phyloP scores from a whole-genome alignment of 352 stramenopile genomes.

The Globisporangium iwayamae region DNA sequence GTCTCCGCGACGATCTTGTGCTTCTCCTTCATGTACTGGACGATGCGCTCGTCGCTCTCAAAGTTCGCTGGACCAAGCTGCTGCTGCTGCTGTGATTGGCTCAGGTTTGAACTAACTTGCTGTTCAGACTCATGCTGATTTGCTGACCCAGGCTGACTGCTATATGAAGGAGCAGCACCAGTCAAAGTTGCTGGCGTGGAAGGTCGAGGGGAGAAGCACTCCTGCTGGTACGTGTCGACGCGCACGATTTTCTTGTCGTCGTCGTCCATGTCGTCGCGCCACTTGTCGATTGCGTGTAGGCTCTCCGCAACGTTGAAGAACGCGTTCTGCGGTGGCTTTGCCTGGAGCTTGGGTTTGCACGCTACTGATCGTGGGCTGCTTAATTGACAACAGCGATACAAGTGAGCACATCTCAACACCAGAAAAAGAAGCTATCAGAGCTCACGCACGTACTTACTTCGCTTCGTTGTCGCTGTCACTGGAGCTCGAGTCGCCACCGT shows the following conservation, averaged over 20 bases:
- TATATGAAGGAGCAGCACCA: background rate
- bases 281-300: slow-evolving; percentile 68
- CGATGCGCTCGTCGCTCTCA: slow-evolving; percentile 39
- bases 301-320: slow-evolving; percentile 78
- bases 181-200: background rate
- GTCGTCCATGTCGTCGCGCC: slow-evolving; percentile 63
- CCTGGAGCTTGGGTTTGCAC: slow-evolving; percentile 15
- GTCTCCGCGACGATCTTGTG: slow-evolving; percentile 35
- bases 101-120: background rate
- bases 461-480: slow-evolving; percentile 57
- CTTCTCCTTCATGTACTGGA: slow-evolving; percentile 52
- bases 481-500: slow-evolving; percentile 24
- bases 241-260: slow-evolving; percentile 29
- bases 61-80: slow-evolving; percentile 38
- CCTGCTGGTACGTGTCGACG: slow-evolving; percentile 29
- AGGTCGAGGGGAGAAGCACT: slow-evolving; percentile 23
- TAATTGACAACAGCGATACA: background rate
- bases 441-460: slow-evolving; percentile 30
- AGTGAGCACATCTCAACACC: background rate
- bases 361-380: background rate
- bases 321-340: slow-evolving; percentile 18
- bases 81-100: slow-evolving; percentile 2
- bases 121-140: slow-evolving; percentile 17
- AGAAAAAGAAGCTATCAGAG: background rate
- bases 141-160: background rate